Base-by-base conservation (phyloP, 140 eudicot species). In the Cichorium intybus region DNA sequence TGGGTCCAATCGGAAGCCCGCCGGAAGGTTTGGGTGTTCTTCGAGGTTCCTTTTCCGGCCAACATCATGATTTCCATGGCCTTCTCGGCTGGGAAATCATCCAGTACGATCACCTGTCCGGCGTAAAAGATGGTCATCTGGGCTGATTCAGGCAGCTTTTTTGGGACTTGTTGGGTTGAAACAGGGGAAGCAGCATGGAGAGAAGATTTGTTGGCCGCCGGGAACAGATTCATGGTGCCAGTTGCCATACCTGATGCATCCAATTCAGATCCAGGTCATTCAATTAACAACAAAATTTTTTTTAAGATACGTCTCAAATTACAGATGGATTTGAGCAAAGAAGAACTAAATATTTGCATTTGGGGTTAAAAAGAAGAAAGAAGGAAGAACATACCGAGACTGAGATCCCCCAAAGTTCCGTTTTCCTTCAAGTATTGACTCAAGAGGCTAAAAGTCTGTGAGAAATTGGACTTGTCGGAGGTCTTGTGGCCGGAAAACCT, bases 21-120 rank as follows among this genome's bases (percentile, higher is more conserved):
- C n/a, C 7, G 49, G 49, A 43, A 43, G 5, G 20, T 14, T 43
- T 43, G 49, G 49, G 49, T 14, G 18, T 43, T 43, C 46, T 39
- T n/a, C 9, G 46, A 2, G 46, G 46, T 12, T 43, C 49, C 49
- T 43, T 43, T 43, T 43, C 49, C 49, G 24, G 94, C 89, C 17
- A 88, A 56, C 17, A 60, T 56, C 80, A 90, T 82, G 58, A 69
- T 76, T 37, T 90, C 88, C 78, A 72, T 75, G n/a, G 92, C 95
- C 72, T 84, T 90, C 0, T 86, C 81, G 3, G 95, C 82, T 16
- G 97, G 92, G 55, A 86, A 84, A 37, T 90, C 90, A 51, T 90
- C 75, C 55, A 86, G 66, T 28, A 90, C 93, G 4, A 87, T 39
- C 34, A 87, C 86, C 66, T 80, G 84, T 10, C 97, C 97, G 0